phyloP scores from a whole-genome alignment of 495 filamentous ascomycete species.

The Pyrenopolyporus hunteri region DNA sequence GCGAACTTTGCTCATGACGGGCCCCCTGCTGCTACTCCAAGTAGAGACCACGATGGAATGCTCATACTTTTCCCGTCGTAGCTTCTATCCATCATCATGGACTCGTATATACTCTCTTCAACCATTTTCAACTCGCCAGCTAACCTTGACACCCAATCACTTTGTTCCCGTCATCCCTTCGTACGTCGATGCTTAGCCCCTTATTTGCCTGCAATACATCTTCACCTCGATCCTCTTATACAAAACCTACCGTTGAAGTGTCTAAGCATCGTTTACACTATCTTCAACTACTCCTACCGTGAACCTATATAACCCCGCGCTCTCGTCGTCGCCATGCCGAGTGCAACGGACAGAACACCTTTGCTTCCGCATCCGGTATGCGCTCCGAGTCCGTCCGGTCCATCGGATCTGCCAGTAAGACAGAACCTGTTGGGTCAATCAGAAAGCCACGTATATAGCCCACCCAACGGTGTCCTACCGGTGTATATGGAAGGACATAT shows the following conservation, averaged over 20 bases:
- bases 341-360: conserved; percentile 45
- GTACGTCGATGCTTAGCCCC: conserved; percentile 3
- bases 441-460: conserved; percentile 44
- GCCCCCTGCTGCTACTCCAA: too few species aligned
- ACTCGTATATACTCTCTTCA: too few species aligned
- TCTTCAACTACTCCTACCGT: conserved; percentile 3
- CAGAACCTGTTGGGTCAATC: conserved; percentile 11
- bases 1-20: too few species aligned
- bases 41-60: too few species aligned
- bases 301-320: not conserved
- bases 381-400: conserved; percentile 11
- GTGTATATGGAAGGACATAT: not conserved
- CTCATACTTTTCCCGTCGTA: too few species aligned
- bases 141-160: not conserved
- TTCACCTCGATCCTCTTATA: conserved; percentile 1
- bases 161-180: not conserved
- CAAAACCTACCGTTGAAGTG: conserved; percentile 24
- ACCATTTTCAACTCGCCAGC: too few species aligned
- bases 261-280: not conserved
- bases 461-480: not conserved
- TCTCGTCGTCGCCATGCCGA: conserved; percentile 20
- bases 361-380: conserved; percentile 46
- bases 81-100: too few species aligned
- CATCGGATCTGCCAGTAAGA: not conserved
- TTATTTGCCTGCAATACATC: not conserved